Conservation (phyloP, 495 filamentous ascomycete species). For the Hypoxylon rickii region DNA sequence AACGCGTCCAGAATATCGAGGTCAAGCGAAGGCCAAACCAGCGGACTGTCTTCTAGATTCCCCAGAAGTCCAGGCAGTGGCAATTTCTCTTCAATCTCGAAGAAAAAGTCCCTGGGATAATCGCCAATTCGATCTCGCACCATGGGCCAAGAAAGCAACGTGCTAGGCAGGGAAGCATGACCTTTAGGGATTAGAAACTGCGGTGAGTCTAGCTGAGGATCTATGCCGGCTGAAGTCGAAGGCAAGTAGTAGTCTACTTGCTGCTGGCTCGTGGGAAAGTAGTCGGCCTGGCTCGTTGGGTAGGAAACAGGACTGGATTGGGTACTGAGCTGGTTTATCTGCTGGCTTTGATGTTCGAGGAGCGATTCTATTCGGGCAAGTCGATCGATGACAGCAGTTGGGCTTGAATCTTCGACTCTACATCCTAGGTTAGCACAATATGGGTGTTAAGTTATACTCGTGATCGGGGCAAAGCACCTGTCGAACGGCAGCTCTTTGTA, state of each 20-base stretch:
- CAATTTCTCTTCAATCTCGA: constrained; percentile 37
- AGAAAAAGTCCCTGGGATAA: constrained; percentile 40
- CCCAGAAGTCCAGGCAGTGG: constrained; percentile 36
- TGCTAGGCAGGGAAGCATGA: constrained; percentile 37
- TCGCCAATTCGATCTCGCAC: constrained; percentile 38
- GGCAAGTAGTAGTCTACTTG: constrained; percentile 30
- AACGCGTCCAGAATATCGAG: constrained; percentile 28
- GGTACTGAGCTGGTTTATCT: constrained; percentile 35
- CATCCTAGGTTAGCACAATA: constrained; percentile 7
- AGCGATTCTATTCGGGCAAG: constrained; percentile 40
- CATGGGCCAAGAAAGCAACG: constrained; percentile 36
- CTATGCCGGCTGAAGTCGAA: constrained; percentile 32
- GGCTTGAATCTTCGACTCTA: constrained; percentile 37
- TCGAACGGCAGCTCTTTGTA: constrained; percentile 43
- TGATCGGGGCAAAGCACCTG: constrained; percentile 20
- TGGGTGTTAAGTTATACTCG: neutral
- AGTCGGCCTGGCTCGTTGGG: constrained; percentile 36
- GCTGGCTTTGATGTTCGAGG: constrained; percentile 42
- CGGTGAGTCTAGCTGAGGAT: constrained; percentile 32
- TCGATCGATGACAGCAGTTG: constrained; percentile 39
- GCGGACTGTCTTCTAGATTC: constrained; percentile 27
- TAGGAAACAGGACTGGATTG: constrained; percentile 33
- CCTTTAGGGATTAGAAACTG: constrained; percentile 41
- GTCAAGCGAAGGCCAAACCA: constrained; percentile 37
- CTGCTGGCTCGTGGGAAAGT: constrained; percentile 29